phyloP scores from a whole-genome alignment of 176 grass and related monocot species.

The Musa troglodytarum region DNA sequence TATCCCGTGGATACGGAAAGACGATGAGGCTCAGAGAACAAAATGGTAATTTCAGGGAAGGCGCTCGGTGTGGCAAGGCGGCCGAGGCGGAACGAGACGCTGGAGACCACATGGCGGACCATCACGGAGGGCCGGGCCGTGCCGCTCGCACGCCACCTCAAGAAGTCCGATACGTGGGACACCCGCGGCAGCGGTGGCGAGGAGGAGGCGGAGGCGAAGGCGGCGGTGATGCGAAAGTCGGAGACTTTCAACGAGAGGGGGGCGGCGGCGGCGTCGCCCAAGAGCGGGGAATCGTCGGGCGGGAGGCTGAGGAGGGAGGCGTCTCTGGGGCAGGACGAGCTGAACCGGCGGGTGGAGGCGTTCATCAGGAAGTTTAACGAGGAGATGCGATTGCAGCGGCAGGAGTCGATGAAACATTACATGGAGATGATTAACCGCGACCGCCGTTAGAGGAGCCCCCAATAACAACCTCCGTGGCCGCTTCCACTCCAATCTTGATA shows the following conservation, averaged over 20 bases:
- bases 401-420: constrained; percentile 80
- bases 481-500: background rate
- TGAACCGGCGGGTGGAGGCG: constrained; percentile 80
- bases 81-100: constrained; percentile 54
- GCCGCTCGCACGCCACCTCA: constrained; percentile 77
- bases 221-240: constrained; percentile 35
- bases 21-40: background rate
- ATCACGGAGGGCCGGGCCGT: constrained; percentile 78
- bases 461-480: background rate
- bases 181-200: constrained; percentile 18
- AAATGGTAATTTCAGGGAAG: constrained; percentile 18
- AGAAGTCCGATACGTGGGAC: constrained; percentile 95
- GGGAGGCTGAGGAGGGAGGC: constrained; percentile 61
- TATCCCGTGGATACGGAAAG: background rate
- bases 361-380: constrained; percentile 99
- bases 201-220: constrained; percentile 23
- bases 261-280: background rate
- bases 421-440: constrained; percentile 60
- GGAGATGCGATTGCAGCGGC: constrained; percentile 94
- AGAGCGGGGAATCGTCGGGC: constrained; percentile 18
- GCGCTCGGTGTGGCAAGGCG: constrained; percentile 49
- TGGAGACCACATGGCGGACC: constrained; percentile 92
- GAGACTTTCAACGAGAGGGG: constrained; percentile 56
- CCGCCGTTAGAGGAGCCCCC: constrained; percentile 12
- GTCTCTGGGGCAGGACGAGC: constrained; percentile 81